A percentile compares a stretch with the other conserved stretches of the same genome.
Evolutionary conservation across 148 eudicot genomes (phyloP).

Genomic region (Rhododendron vialii): DNA sequence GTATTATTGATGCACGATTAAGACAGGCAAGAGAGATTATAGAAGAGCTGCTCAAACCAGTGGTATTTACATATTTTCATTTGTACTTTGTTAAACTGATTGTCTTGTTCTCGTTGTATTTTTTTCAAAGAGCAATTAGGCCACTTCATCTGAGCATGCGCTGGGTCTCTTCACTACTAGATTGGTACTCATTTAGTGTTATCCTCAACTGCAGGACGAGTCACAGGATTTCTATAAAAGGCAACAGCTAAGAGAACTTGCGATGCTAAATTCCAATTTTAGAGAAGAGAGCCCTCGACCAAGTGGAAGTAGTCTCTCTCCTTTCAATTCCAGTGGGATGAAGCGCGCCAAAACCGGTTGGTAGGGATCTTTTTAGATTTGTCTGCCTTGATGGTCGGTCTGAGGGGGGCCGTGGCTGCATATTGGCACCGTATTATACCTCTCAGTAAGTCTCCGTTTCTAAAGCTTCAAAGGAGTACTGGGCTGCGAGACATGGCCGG

Average conservation of each 20-base stretch:
- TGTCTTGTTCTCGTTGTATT: background rate
- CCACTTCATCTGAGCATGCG: background rate
- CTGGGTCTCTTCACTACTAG: background rate
- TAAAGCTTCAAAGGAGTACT: background rate
- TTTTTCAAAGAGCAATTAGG: background rate
- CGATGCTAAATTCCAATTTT: slow-evolving; percentile 38
- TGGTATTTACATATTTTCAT: slow-evolving; percentile 17
- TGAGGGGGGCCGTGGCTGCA: background rate
- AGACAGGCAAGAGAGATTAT: slow-evolving; percentile 45
- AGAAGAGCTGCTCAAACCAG: slow-evolving; percentile 46
- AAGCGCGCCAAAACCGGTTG: slow-evolving; percentile 42
- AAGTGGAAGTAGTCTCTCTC: slow-evolving; percentile 34
- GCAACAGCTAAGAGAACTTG: slow-evolving; percentile 47
- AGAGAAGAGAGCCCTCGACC: slow-evolving; percentile 49
- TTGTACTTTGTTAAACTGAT: background rate
- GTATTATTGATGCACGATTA: slow-evolving; percentile 31
- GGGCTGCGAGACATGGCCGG: slow-evolving; percentile 4
- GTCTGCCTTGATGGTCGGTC: background rate
- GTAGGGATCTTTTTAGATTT: slow-evolving; percentile 5
- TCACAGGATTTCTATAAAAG: slow-evolving; percentile 41
- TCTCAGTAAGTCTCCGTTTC: background rate
- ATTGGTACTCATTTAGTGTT: background rate
- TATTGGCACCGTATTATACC: slow-evolving; percentile 1
- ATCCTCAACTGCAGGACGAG: slow-evolving; percentile 33
- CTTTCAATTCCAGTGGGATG: slow-evolving; percentile 36